Evolutionary conservation across 2,329 filamentous ascomycete genomes (phyloP).

Genomic region (Aureobasidium musti): DNA sequence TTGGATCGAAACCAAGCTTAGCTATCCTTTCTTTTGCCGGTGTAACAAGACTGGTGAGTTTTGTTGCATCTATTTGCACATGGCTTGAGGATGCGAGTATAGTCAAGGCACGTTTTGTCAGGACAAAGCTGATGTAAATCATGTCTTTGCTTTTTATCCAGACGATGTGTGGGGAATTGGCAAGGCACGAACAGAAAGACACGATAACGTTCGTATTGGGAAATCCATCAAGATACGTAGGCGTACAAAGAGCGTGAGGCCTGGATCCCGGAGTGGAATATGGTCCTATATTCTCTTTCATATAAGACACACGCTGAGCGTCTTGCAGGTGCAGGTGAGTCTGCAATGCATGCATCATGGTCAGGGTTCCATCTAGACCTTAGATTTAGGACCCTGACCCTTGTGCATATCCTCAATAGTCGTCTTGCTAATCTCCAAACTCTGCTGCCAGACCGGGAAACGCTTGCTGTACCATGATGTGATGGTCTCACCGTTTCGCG

Average conservation of each 20-base stretch:
- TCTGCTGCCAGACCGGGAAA: conserved; percentile 33
- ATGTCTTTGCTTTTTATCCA: neutral
- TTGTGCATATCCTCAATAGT: conserved; percentile 35
- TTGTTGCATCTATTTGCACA: neutral
- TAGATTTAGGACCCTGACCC: neutral
- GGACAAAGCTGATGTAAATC: neutral
- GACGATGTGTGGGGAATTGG: neutral
- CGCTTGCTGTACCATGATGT: conserved; percentile 34
- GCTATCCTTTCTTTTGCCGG: conserved; percentile 29
- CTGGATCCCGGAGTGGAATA: too few relatives aligned
- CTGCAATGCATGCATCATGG: neutral
- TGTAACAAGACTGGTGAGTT: neutral
- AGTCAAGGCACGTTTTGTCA: neutral
- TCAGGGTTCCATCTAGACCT: neutral
- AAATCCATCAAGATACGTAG: too few relatives aligned
- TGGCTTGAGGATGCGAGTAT: too few relatives aligned
- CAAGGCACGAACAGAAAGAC: too few relatives aligned
- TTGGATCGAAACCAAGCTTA: conserved; percentile 35
- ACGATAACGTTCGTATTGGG: neutral
- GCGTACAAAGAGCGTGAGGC: too few relatives aligned
- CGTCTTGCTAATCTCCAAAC: conserved; percentile 34
- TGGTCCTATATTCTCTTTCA: too few relatives aligned
- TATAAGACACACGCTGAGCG: too few relatives aligned
- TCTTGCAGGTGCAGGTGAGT: too few relatives aligned
- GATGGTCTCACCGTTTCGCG: conserved; percentile 30